phyloP scores from a whole-genome alignment of 2,329 filamentous ascomycete species.

The Exophiala mesophila region DNA sequence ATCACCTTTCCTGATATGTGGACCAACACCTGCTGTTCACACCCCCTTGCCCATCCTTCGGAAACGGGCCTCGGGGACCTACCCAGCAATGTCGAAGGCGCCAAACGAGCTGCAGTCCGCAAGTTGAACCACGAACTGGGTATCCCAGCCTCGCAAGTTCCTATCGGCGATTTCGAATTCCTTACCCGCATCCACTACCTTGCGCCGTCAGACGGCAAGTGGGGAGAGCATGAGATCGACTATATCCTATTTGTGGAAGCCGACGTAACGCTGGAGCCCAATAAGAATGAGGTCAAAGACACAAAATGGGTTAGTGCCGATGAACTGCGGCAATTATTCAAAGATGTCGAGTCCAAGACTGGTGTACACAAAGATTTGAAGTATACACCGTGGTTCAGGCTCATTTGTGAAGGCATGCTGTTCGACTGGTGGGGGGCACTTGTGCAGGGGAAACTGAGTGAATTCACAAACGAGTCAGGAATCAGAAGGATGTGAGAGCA shows the following conservation, averaged over 20 bases:
- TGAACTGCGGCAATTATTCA: constrained; percentile 78
- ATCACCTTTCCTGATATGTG: constrained; percentile 99
- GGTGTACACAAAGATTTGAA: constrained; percentile 71
- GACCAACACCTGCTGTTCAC: constrained; percentile 99
- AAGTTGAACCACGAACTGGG: constrained; percentile 94
- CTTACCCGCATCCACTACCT: constrained; percentile 97
- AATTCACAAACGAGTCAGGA: constrained; percentile 77
- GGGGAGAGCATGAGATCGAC: constrained; percentile 99
- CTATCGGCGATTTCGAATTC: constrained; percentile 85
- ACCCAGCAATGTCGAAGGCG: constrained; percentile 73
- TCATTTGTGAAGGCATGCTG: constrained; percentile 95
- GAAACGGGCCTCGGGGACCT: constrained; percentile 78
- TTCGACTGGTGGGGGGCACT: constrained; percentile 96
- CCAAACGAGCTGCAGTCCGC: constrained; percentile 84
- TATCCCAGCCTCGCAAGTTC: constrained; percentile 83
- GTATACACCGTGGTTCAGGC: constrained; percentile 98
- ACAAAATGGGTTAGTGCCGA: constrained; percentile 78
- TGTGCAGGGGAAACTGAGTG: constrained; percentile 66
- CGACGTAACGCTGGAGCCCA: constrained; percentile 77
- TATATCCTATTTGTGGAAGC: constrained; percentile 98
- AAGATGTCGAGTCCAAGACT: constrained; percentile 64
- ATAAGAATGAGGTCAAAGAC: constrained; percentile 83
- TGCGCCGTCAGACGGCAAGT: constrained; percentile 92
- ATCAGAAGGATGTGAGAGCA: constrained; percentile 85
- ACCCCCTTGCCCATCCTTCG: constrained; percentile 83